A percentile compares a stretch with the other conserved stretches of the same genome.
Evolutionary conservation across 768 basidiomycete species (phyloP).

Genomic region (Lepiota subincarnata): DNA sequence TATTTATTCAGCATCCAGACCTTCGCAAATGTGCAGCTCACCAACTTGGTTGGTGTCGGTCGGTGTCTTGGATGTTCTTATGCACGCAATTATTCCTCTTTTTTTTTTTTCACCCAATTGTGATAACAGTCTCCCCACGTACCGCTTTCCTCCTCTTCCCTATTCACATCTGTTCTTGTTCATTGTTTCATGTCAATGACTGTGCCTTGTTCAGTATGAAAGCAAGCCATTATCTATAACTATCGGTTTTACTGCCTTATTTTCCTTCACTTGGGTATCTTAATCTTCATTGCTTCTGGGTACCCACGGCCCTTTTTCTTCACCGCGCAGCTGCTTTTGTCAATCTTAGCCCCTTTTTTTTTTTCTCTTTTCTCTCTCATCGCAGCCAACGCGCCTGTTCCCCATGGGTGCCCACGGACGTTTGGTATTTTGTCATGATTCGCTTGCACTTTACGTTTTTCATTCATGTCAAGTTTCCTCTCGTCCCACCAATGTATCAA

Average conservation of each 20-base stretch:
- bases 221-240: constrained; percentile 7
- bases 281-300: background rate
- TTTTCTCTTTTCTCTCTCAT: background rate
- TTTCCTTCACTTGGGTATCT: constrained; percentile 3
- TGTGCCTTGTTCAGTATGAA: constrained; percentile 10
- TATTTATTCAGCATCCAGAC: background rate
- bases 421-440: constrained; percentile 4
- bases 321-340: background rate
- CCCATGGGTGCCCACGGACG: constrained; percentile 5
- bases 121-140: constrained; percentile 7
- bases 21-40: background rate
- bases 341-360: background rate
- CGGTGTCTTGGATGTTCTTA: constrained; percentile 4
- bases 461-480: background rate
- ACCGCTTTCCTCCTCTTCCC: background rate
- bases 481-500: constrained; percentile 3
- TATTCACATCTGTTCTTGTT: constrained; percentile 6
- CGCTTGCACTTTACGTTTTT: background rate
- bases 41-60: constrained; percentile 8
- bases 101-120: constrained; percentile 6
- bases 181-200: constrained; percentile 7
- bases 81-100: background rate
- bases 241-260: constrained; percentile 11
- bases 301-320: background rate
- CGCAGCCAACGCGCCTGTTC: background rate